Evolutionary conservation across 768 basidiomycete species (phyloP), one percentile per base, ranked within the genome.

Genomic region (Russula dissimulans): DNA sequence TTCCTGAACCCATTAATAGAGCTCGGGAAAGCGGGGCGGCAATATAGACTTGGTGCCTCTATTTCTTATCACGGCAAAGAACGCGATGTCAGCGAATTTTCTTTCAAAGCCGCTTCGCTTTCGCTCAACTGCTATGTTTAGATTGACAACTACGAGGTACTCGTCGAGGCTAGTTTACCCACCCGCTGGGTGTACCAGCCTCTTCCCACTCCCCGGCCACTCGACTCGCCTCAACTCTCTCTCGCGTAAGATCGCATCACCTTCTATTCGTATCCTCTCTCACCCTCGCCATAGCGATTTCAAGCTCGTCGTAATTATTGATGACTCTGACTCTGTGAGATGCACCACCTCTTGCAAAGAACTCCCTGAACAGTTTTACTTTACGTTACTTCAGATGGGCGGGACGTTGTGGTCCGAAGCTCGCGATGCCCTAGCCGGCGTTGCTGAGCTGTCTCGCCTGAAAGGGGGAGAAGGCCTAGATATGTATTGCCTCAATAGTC

Each of bases 271-370:
- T 18, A 53, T 53, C 1, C n/a, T 11, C 36, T 22, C 43, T 58
- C 9, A 61, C 15, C 15, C n/a, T 31, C 0, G 22, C 31, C 14
- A n/a, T 43, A 74, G 74, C 57, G 73, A 74, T 50, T 71, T 75
- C 67, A 77, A 77, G 61, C 74, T 76, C 14, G 74, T 77, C 43
- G 69, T 78, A 46, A 60, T 77, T 41, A 65, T 77, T 26, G 73
- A 76, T 49, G 77, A 77, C 54, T 77, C 76, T 1, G 65, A 72
- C 53, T 77, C 78, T 1, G 74, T 73, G 29, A 54, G 65, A 50
- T 68, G 62, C 15, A 14, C 34, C 22, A 32, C 5, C 17, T 38
- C 36, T 11, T 48, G 15, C n/a, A 32, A 17, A 4, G 22, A 26
- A 4, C 4, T 22, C 45, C 22, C 18, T 36, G 31, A 17, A 36